Base-by-base conservation (phyloP, 495 filamentous ascomycete species). In the Trichoderma gamsii region DNA sequence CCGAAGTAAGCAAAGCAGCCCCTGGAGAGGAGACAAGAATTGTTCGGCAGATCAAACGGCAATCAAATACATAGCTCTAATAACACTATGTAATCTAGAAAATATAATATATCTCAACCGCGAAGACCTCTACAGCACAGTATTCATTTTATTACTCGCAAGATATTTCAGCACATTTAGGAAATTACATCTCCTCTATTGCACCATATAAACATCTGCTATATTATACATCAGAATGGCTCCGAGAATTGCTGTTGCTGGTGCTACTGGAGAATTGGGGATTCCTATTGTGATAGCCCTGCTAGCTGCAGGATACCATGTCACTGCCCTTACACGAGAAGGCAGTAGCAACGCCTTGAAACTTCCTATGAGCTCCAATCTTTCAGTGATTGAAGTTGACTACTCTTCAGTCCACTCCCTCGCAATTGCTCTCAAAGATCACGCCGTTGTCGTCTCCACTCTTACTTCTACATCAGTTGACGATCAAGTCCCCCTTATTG, bases 291-390 rank as follows among this genome's bases (percentile, higher is more conserved):
- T 89, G 65, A 73, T 82, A 5, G 77, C 97, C 82, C 79, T 89
- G 83, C 80, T 97, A 92, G 69, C 97, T 89, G n/a, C 92, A 86
- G 72, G 89, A 90, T 51, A 93, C 93, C 21, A 93, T 93, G 0
- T 93, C 91, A 68, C 90, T 91, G 38, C 92, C 93, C 63, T 84
- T 80, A 81, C 78, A 21, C 83, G 87, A 59, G n/a, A 73, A 3
- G 70, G 63, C 38, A 79, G 75, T 43, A 70, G 71, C 7, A 32
- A 29, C 9, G n/a, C 25, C 11, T 41, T 13, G 23, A 25, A 23
- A 23, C 29, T 65, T 32, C 29, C 12, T 21, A 32, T 2, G 11
- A 27, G 23, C 3, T 15, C 25, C 1, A 35, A 44, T 32, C 12
- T 68, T 13, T 25, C 51, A 16, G 13, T 69, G 12, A 64, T 49